Percentiles rank a stretch among this genome's conserved stretches.
Evolutionary conservation across 1,139 yeast genomes (phyloP).

Genomic region (Blastobotrys malaysiensis): DNA sequence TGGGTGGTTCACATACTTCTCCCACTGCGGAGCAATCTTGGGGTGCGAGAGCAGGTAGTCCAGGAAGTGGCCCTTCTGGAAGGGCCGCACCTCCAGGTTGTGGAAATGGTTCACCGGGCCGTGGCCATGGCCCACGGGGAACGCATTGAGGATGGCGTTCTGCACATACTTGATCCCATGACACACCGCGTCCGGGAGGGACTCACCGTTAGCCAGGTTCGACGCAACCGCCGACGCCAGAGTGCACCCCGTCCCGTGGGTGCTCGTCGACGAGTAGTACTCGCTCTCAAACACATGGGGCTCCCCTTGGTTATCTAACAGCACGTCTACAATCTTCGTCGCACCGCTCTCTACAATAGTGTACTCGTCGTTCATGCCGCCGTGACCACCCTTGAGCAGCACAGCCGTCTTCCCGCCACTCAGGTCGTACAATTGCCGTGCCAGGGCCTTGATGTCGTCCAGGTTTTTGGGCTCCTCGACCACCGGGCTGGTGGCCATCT

Average conservation of each 20-base stretch:
- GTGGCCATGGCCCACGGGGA: constrained; percentile 48
- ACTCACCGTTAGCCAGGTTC: constrained; percentile 52
- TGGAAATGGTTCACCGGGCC: constrained; percentile 70
- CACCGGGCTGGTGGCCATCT: constrained; percentile 1
- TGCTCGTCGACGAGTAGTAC: constrained; percentile 46
- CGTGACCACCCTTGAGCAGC: constrained; percentile 81
- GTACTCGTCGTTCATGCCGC: constrained; percentile 37
- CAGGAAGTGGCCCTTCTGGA: constrained; percentile 40
- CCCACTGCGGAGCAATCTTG: constrained; percentile 51
- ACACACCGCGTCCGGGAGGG: constrained; percentile 46
- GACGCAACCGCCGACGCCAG: constrained; percentile 78
- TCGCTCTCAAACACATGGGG: constrained; percentile 47
- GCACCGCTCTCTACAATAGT: constrained; percentile 11
- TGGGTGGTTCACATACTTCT: constrained; percentile 52
- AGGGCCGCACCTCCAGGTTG: constrained; percentile 32
- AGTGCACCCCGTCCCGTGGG: constrained; percentile 94
- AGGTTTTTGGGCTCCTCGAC: constrained; percentile 23
- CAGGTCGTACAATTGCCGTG: constrained; percentile 41
- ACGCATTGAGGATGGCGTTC: constrained; percentile 47
- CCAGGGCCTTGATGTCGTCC: constrained; percentile 41
- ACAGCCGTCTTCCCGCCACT: constrained; percentile 44
- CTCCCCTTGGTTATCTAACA: constrained; percentile 45
- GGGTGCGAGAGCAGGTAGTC: constrained; percentile 56
- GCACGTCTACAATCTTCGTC: constrained; percentile 49
- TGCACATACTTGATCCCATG: constrained; percentile 63